Base-by-base conservation (phyloP, 495 filamentous ascomycete species). In the Aspergillus bertholletiae region DNA sequence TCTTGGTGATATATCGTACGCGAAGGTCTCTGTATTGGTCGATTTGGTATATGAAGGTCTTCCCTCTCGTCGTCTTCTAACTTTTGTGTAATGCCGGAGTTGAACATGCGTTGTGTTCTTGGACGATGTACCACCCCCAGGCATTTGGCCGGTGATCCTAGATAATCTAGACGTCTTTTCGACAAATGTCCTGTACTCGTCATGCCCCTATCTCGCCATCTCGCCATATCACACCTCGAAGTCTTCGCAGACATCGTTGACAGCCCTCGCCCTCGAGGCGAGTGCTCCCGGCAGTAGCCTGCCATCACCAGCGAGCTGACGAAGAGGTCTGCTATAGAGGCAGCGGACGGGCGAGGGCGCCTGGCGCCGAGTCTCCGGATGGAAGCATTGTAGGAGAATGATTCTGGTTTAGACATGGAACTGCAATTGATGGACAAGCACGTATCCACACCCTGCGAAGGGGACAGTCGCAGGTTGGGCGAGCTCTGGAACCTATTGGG, bases 281-380 rank as follows among this genome's bases (percentile, higher is more conserved):
- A 71, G 62, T 88, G 85, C 22, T 80, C 73, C 56, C 70, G 71
- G 60, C 87, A 89, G 49, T 79, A 75, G 44, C 84, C 77, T 45
- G 85, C 88, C 56, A 79, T 71, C 51, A 84, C 83, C 52, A 90
- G 69, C 40, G 85, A 84, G 58, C 76, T 70, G 55, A 90, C 80
- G 67, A 92, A 90, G 54, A 74, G 50, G 58, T 78, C 74, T 57
- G 74, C 74, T 70, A 76, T 63, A 55, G 71, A 70, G 61, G 68
- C 68, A 58, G 71, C 61, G 54, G 61, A 63, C 7, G 69, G 73
- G 55, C 76, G 75, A 58, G 72, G 62, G 34, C 71, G 76, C 65
- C 70, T 59, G 61, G 70, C 57, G 55, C 69, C 57, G 62, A 73
- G 58, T 64, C 68, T 66, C 65, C 63, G 65, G 53, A 65, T 54